phyloP scores from a whole-genome alignment of 2,329 filamentous ascomycete genomes.

The Hypocreales sp. region DNA sequence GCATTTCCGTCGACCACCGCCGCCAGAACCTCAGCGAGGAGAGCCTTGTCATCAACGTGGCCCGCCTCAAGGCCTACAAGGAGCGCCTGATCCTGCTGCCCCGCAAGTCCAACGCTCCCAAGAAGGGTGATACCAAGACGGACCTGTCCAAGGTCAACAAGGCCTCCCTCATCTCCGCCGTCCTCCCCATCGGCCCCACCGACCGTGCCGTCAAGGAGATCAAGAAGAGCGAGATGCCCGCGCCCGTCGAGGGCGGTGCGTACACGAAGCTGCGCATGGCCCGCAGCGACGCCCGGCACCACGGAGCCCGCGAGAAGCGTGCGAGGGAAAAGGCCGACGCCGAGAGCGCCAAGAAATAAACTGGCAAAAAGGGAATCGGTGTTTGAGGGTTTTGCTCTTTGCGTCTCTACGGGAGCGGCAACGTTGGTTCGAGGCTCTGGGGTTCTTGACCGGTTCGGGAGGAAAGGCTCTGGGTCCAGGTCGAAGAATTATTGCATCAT shows the following conservation, averaged over 20 bases:
- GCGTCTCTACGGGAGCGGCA: slow-evolving; percentile 22
- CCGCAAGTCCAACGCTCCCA: slow-evolving; percentile 82
- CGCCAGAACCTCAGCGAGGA: slow-evolving; percentile 96
- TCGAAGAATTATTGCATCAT: slow-evolving; percentile 27
- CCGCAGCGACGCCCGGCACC: slow-evolving; percentile 67
- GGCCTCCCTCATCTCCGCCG: slow-evolving; percentile 27
- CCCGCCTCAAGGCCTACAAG: slow-evolving; percentile 96
- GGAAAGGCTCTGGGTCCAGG: slow-evolving; percentile 23
- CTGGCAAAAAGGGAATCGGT: slow-evolving; percentile 23
- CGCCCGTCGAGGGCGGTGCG: slow-evolving; percentile 64
- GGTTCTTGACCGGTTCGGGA: slow-evolving; percentile 19
- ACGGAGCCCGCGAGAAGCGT: slow-evolving; percentile 86
- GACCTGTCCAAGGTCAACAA: slow-evolving; percentile 52
- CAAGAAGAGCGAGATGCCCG: slow-evolving; percentile 67
- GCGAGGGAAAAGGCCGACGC: slow-evolving; percentile 76
- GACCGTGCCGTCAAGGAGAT: slow-evolving; percentile 55
- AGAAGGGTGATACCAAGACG: slow-evolving; percentile 86
- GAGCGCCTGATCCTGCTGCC: slow-evolving; percentile 94
- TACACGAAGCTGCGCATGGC: slow-evolving; percentile 75
- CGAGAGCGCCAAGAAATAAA: slow-evolving; percentile 75
- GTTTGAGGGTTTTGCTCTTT: slow-evolving; percentile 27
- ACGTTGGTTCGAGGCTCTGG: slow-evolving; percentile 21
- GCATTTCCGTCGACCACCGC: slow-evolving; percentile 91
- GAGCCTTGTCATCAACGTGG: slow-evolving; percentile 85
- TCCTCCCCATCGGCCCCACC: slow-evolving; percentile 60